phyloP scores from a whole-genome alignment of 208 protist species.

The Trypanosoma platydactyli region DNA sequence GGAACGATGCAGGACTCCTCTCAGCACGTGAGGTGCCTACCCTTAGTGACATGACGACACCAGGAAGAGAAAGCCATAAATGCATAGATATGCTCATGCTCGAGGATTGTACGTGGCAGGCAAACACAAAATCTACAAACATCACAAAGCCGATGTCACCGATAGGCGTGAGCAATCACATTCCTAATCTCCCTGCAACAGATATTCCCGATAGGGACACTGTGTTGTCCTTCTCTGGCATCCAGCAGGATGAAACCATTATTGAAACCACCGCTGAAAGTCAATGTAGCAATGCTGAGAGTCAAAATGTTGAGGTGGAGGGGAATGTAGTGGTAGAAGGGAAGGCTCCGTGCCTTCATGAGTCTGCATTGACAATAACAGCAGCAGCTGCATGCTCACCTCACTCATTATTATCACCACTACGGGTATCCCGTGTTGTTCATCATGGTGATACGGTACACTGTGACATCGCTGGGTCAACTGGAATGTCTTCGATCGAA shows the following conservation, averaged over 20 bases:
- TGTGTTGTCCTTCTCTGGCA: not conserved
- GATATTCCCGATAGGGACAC: not conserved
- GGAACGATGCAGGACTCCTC: not conserved
- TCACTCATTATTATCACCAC: slow-evolving; percentile 2
- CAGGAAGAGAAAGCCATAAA: slow-evolving; percentile 9
- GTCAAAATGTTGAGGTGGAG: too few species aligned
- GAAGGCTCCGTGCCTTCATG: too few species aligned
- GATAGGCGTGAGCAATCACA: not conserved
- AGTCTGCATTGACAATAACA: not conserved
- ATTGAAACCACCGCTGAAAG: too few species aligned
- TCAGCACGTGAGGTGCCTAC: slow-evolving; percentile 3
- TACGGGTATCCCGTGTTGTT: not conserved
- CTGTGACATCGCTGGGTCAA: not conserved
- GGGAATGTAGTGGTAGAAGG: too few species aligned
- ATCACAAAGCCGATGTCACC: not conserved
- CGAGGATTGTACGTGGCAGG: not conserved
- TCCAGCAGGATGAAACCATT: too few species aligned
- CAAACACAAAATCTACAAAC: not conserved
- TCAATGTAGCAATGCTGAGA: too few species aligned
- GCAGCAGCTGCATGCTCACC: not conserved
- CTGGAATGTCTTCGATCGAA: slow-evolving; percentile 6
- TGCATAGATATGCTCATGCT: not conserved
- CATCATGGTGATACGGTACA: slow-evolving; percentile 2
- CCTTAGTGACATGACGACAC: slow-evolving; percentile 20
- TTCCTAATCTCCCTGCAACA: not conserved